phyloP scores from a whole-genome alignment of 1,284 basidiomycete genomes.

The Ganoderma meredithae region DNA sequence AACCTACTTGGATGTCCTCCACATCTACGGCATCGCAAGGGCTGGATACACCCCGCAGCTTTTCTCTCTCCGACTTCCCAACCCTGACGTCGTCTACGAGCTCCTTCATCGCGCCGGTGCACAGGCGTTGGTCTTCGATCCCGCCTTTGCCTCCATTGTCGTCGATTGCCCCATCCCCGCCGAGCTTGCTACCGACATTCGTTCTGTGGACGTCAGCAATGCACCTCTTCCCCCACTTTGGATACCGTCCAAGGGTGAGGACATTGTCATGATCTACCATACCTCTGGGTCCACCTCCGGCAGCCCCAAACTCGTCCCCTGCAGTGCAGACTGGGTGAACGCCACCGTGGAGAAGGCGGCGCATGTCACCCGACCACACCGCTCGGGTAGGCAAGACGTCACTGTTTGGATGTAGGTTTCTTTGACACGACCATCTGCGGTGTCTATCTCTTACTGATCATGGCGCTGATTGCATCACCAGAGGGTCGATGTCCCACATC shows the following conservation, averaged over 20 bases:
- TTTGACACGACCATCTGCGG: conserved; percentile 1
- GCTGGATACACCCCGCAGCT: conserved; percentile 77
- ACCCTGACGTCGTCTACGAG: conserved; percentile 70
- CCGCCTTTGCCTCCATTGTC: conserved; percentile 49
- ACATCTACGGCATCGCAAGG: conserved; percentile 73
- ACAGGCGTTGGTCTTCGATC: conserved; percentile 67
- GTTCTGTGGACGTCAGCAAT: conserved; percentile 34
- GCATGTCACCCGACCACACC: conserved; percentile 33
- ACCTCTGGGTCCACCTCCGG: conserved; percentile 76
- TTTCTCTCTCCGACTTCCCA: conserved; percentile 75
- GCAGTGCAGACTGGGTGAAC: conserved; percentile 40
- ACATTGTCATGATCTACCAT: conserved; percentile 71
- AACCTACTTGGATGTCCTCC: conserved; percentile 70
- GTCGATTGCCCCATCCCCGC: conserved; percentile 56
- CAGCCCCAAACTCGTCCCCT: conserved; percentile 42
- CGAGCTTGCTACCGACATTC: conserved; percentile 50
- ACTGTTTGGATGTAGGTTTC: conserved; percentile 44
- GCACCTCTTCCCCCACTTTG: conserved; percentile 32
- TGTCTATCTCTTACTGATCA: conserved; percentile 11
- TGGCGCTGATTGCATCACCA: conserved; percentile 15
- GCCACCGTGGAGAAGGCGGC: conserved; percentile 38
- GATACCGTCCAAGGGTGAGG: conserved; percentile 40
- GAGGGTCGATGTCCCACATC: conserved; percentile 44
- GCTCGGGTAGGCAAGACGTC: conserved; percentile 60
- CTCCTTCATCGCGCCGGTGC: conserved; percentile 65